Percentiles rank a stretch among this genome's conserved stretches.
phyloP scores from a whole-genome alignment of 176 grass and related monocot genomes.

The Cenchrus americanus region DNA sequence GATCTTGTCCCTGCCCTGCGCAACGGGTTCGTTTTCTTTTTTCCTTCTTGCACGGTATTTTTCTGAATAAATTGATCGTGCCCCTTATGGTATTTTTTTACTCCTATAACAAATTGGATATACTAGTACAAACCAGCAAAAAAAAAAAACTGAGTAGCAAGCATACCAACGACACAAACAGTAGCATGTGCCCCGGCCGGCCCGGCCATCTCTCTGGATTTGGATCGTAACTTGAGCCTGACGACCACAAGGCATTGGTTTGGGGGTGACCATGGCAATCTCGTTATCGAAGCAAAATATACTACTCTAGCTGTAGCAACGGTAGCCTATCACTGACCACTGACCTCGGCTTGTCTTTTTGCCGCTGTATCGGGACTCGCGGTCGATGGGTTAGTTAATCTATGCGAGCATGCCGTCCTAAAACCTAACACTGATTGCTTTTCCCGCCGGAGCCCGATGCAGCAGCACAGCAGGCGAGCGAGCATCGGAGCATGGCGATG shows the following conservation, averaged over 20 bases:
- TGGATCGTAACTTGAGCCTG: not conserved
- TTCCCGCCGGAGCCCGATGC: conserved; percentile 15
- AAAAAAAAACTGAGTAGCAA: no score
- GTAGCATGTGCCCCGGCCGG: not conserved
- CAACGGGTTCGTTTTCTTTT: no score
- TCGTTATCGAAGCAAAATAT: not conserved
- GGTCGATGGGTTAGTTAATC: not conserved
- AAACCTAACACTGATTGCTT: not conserved
- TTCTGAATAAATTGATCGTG: no score
- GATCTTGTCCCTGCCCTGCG: not conserved
- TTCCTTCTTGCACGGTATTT: no score
- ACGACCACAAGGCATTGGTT: not conserved
- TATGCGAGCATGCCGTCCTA: conserved; percentile 1
- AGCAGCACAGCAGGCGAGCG: no score
- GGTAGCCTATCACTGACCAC: not conserved
- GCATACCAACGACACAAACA: no score
- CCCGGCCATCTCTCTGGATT: not conserved
- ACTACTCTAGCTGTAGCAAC: not conserved
- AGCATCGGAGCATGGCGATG: not conserved
- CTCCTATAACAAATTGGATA: no score
- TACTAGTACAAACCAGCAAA: no score
- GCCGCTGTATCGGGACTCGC: conserved; percentile 20
- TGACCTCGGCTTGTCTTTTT: not conserved
- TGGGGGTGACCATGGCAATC: not conserved
- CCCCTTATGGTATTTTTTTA: no score